Evolutionary conservation across 202 grass and related monocot genomes (phyloP), one percentile per base, ranked within the genome.

Genomic region (Setaria viridis): DNA sequence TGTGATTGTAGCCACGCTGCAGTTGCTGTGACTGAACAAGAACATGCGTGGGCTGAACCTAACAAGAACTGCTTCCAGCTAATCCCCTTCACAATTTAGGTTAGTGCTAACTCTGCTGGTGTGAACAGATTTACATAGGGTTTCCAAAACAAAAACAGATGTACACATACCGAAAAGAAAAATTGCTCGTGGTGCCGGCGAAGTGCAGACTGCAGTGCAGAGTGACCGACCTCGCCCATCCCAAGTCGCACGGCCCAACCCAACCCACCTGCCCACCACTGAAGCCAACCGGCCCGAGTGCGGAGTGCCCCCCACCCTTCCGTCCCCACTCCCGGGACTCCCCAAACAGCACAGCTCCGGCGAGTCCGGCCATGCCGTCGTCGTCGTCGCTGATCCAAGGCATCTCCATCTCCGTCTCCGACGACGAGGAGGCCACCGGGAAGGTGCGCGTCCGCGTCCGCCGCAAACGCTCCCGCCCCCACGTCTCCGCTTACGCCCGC

Each of bases 401-500:
- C 80, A 89, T 96, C 78, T 94, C 93, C 66, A 84, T 95, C 88
- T 94, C 91, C 59, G 80, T 94, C 85, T 90, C 93, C 77, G 97
- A 99, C 80, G 93, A 94, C 89, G 93, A 96, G 9, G 93, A 93
- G 53, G 80, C 85, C 72, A 49, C 73, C 35, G 90, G 97, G 9
- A 88, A 85, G 75, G 89, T 90, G 49, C 93, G 93, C 30, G 76
- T 91, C 8, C 88, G 89, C 9, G 62, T 90, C 1, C 93, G 91
- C 58, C 87, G 80, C 54, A 94, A 82, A 49, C 88, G 93, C 32
- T 89, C 79, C 54, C 91, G 88, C 54, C 69, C 64, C 6, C 53
- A 70, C 17, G 66, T 2, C 34, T 47, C 78, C 5, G 63, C 57
- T 16, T 59, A 35, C 35, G 74, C 74, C 11, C 74, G 74, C 30